Percentiles rank a stretch among this genome's conserved stretches.
Evolutionary conservation across 371 early-diverging fungal genomes (phyloP).

Genomic region (Syncephalastrum sp.): DNA sequence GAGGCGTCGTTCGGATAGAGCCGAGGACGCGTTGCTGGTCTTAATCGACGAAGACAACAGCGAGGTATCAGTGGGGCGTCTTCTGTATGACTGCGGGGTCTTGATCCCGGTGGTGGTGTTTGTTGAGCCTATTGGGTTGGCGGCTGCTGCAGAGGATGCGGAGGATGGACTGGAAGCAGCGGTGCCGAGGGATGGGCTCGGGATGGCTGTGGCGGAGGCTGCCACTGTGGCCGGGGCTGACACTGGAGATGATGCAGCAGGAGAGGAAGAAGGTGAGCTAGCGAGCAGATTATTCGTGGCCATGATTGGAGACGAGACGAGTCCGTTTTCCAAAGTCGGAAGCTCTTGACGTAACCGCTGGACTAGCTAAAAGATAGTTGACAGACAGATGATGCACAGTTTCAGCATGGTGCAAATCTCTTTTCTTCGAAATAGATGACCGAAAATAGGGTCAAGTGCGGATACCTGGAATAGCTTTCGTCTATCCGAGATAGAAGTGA

Average conservation of each 20-base stretch:
- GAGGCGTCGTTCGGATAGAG: conserved; percentile 9
- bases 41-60: neutral
- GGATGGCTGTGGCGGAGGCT: conserved; percentile 3
- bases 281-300: neutral
- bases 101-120: conserved; percentile 10
- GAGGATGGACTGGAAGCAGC: conserved; percentile 7
- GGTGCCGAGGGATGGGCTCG: too few relatives aligned
- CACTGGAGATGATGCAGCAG: neutral
- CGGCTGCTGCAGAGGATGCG: neutral
- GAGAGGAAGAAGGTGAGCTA: conserved; percentile 1
- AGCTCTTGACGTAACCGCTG: conserved; percentile 31
- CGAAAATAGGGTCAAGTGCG: too few relatives aligned
- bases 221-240: neutral
- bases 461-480: conserved; percentile 61
- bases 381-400: too few relatives aligned
- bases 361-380: conserved; percentile 16
- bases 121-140: neutral
- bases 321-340: conserved; percentile 29
- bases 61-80: conserved; percentile 16
- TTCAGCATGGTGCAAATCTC: too few relatives aligned
- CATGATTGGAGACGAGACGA: conserved; percentile 21
- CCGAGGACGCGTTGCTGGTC: conserved; percentile 3
- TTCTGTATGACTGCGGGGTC: conserved; percentile 21
- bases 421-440: too few relatives aligned
- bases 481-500: conserved; percentile 75